A percentile compares a stretch with the other conserved stretches of the same genome.
Evolutionary conservation across 1,284 basidiomycete species (phyloP).

Genomic region (Ganoderma lucidum): DNA sequence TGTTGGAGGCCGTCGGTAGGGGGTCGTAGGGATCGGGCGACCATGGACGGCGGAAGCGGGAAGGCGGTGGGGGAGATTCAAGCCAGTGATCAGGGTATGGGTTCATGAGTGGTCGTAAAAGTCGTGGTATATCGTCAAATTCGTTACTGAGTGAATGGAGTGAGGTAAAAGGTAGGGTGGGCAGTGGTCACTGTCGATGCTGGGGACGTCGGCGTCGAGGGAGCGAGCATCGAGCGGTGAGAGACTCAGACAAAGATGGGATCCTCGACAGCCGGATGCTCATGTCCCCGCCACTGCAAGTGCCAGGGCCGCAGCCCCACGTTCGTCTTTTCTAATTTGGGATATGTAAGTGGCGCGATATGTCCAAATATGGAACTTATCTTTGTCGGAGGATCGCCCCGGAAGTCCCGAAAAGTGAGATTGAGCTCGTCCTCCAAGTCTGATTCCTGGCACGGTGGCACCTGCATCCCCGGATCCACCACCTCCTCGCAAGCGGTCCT

Average conservation of each 20-base stretch:
- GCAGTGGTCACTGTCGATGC: constrained; percentile 15
- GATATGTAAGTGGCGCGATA: constrained; percentile 1
- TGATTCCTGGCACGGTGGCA: background rate
- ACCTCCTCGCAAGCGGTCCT: background rate
- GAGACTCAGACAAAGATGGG: constrained; percentile 9
- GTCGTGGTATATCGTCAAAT: constrained; percentile 31
- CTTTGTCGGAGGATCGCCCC: background rate
- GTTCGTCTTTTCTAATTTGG: constrained; percentile 17
- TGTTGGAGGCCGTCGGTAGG: constrained; percentile 47
- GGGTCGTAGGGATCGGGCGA: constrained; percentile 68
- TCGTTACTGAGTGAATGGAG: constrained; percentile 17
- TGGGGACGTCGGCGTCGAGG: constrained; percentile 21
- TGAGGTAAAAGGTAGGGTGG: background rate
- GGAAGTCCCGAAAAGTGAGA: constrained; percentile 14
- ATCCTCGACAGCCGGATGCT: background rate
- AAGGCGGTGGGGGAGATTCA: constrained; percentile 60
- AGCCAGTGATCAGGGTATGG: constrained; percentile 51
- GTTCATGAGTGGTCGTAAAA: constrained; percentile 43
- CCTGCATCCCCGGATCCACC: background rate
- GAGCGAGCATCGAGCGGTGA: constrained; percentile 24
- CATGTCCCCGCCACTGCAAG: background rate
- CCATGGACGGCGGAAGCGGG: constrained; percentile 63
- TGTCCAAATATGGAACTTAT: constrained; percentile 7
- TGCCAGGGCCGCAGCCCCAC: constrained; percentile 22
- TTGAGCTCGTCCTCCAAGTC: background rate